phyloP scores from a whole-genome alignment of 805 yeast species.

The Kazachstania taianensis region DNA sequence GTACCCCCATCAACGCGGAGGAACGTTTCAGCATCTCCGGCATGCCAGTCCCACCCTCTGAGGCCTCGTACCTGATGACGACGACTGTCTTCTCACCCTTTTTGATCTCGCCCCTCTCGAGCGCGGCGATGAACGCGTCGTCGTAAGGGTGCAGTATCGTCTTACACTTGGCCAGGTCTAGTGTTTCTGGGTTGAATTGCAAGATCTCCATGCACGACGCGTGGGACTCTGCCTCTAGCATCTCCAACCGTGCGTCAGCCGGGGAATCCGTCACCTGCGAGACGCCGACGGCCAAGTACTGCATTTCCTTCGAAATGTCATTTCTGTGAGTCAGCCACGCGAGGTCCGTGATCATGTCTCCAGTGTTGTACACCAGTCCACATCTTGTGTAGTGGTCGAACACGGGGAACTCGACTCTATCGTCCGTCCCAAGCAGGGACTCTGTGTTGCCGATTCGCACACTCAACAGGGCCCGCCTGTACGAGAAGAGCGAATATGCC shows the following conservation, averaged over 20 bases:
- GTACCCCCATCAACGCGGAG: slow-evolving; percentile 98
- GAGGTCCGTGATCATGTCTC: slow-evolving; percentile 42
- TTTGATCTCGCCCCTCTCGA: slow-evolving; percentile 80
- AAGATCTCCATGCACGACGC: slow-evolving; percentile 39
- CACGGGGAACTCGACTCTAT: slow-evolving; percentile 21
- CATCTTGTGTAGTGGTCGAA: slow-evolving; percentile 24
- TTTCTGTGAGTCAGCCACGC: slow-evolving; percentile 38
- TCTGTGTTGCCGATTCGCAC: slow-evolving; percentile 27
- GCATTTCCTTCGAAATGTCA: slow-evolving; percentile 53
- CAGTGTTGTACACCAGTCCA: slow-evolving; percentile 38
- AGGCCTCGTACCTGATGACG: slow-evolving; percentile 95
- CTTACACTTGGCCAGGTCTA: slow-evolving; percentile 25
- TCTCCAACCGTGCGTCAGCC: slow-evolving; percentile 19
- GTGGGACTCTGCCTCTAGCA: slow-evolving; percentile 23
- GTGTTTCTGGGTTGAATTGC: slow-evolving; percentile 26
- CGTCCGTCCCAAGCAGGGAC: slow-evolving; percentile 30
- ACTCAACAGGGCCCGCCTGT: slow-evolving; percentile 9
- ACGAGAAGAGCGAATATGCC: slow-evolving; percentile 21
- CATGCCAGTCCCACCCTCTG: slow-evolving; percentile 99
- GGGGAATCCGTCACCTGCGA: slow-evolving; percentile 30
- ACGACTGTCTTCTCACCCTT: slow-evolving; percentile 93
- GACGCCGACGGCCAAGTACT: slow-evolving; percentile 42
- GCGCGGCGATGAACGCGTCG: slow-evolving; percentile 29
- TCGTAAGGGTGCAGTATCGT: slow-evolving; percentile 27
- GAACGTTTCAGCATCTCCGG: slow-evolving; percentile 99